Evolutionary conservation across 305 asterid species (phyloP).

Genomic region (Galium porrigens): DNA sequence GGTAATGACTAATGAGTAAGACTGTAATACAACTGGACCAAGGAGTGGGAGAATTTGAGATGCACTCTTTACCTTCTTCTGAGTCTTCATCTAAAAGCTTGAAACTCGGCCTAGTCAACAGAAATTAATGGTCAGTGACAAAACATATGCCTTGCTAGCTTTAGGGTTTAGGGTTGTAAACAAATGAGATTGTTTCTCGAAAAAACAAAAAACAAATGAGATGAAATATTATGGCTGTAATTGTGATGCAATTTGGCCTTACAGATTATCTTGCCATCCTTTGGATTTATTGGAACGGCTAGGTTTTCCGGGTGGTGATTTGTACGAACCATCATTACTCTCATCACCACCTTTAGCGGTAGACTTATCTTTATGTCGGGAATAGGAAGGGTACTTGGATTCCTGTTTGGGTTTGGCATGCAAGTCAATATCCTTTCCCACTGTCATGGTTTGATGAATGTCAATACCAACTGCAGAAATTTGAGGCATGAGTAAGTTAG

Average conservation of each 20-base stretch:
- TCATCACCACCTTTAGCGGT: slow-evolving; percentile 24
- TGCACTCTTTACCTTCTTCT: slow-evolving; percentile 42
- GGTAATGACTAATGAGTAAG: slow-evolving; percentile 5
- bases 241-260: slow-evolving; percentile 12
- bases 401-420: slow-evolving; percentile 24
- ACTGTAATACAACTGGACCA: slow-evolving; percentile 16
- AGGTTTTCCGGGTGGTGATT: slow-evolving; percentile 26
- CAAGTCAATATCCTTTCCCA: slow-evolving; percentile 37
- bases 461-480: slow-evolving; percentile 75
- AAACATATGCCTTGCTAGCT: background rate
- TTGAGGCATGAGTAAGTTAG: slow-evolving; percentile 15
- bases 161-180: background rate
- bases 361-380: slow-evolving; percentile 30
- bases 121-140: slow-evolving; percentile 16
- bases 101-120: slow-evolving; percentile 73
- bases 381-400: slow-evolving; percentile 29
- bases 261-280: slow-evolving; percentile 42
- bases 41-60: slow-evolving; percentile 6
- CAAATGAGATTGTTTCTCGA: background rate
- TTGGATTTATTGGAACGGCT: slow-evolving; percentile 23
- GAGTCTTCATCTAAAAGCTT: slow-evolving; percentile 62
- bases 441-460: slow-evolving; percentile 51
- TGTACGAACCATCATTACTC: slow-evolving; percentile 18
- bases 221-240: background rate
- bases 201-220: background rate